Base-by-base conservation (phyloP, 768 basidiomycete genomes). In the Lactifluus piperatus region DNA sequence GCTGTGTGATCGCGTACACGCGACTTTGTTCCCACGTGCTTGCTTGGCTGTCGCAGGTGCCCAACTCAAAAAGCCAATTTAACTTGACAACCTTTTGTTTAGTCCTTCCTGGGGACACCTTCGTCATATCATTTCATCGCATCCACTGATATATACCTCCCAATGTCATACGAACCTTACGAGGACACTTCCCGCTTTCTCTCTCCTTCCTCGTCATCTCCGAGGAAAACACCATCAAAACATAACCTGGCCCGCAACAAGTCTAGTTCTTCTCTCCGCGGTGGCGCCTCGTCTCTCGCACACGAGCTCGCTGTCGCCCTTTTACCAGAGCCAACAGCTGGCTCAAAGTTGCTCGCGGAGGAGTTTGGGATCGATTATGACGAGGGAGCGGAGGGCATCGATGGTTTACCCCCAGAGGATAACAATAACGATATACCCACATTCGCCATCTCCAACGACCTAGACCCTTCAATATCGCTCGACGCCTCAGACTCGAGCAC, bases 351-450 rank as follows among this genome's bases (percentile, higher is more conserved):
- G 32, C 76, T 93, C 5, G 88, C 88, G 13, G 91, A 92, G 71
- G 91, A 93, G 71, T 89, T 93, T 63, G 91, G 91, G 10, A 85
- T 93, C 62, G 91, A 92, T 68, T 91, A 88, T 64, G 91, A 92
- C 62, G 88, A 91, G 68, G 89, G 87, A 46, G 87, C 86, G 29
- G 88, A 91, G 72, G 88, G 86, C 39, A 88, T 86, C 56, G 90
- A 88, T 67, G 81, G 58, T 6, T 49, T 63, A 27, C 55, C 63
- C 5, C 55, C 54, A 34, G 58, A 59, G 47, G 58, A 59, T 48
- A 58, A 57, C 29, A 48, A 36, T 46, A 65, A 71, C 53, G 69
- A n/a, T n/a, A n/a, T 72, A 57, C 70, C 69, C 20, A 62, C 71
- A 7, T 71, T 73, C 22, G 69, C 73, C 37, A 63, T 66, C 30